Base-by-base conservation (phyloP, 2,329 filamentous ascomycete genomes). In the Exophiala dermatitidis region DNA sequence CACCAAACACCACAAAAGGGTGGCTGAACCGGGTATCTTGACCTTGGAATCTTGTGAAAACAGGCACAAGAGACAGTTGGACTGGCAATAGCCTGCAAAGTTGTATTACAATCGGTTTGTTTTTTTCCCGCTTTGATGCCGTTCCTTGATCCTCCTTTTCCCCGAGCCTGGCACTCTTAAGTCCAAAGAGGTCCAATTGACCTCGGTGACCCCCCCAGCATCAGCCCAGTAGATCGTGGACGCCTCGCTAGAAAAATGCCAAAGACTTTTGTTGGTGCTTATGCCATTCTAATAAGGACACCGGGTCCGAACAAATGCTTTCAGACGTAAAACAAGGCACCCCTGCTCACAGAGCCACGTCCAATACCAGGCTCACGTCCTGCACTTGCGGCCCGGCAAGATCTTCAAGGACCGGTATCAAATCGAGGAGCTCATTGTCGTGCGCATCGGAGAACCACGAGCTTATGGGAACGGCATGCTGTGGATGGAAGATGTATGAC, bases 371-470 rank as follows among this genome's bases (percentile, higher is more conserved):
- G 77, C 91, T 97, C 70, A 98, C 93, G 72, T 98, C 93, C 72
- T 86, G 82, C 58, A 98, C 93, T 69, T 91, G 87, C 56, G 84
- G 72, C 62, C 87, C 85, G 58, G 93, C 91, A 67, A 98, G 79
- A 72, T 98, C 93, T 78, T 98, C 93, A 62, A 98, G 88, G 65
- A 98, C 93, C 49, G 93, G 93, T 70, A 98, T 97, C 65, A 98
- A 77, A 70, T 98, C 93, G 66, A 98, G 79, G 58, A 98, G 80
- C 78, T 98, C 93, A 73, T 98, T 98, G 75, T 98, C 93, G 72
- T 98, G 93, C 58, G 93, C 93, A 73, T 98, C 93, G 62, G 90
- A 96, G 75, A 98, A 98, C 93, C 93, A 98, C 78, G 91, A 97
- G 80, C 90, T 96, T 74, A 98, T 98, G 29, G 93, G 93, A 46